Evolutionary conservation across 2,329 filamentous ascomycete genomes (phyloP), one percentile per base, ranked within the genome.

Genomic region (Aureobasidium pullulans): DNA sequence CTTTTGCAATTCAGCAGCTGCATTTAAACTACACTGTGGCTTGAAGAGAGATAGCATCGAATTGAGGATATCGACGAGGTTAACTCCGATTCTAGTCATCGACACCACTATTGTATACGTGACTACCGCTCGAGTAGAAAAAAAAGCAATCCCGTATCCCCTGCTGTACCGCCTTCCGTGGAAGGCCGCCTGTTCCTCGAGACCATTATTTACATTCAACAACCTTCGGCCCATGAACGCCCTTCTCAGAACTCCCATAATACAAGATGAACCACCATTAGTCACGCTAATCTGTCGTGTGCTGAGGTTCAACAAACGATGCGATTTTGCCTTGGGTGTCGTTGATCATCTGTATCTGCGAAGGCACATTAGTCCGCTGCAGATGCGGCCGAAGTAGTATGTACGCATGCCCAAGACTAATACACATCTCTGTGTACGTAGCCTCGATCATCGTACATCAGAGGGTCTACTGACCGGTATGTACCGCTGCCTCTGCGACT

Each of bases 391-490:
- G 36, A 31, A 39, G 31, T n/a, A 15, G 15, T 6, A 31, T 16
- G 23, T 46, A 46, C 13, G 28, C 11, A 19, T 13, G 16, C 6
- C 15, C 31, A 6, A 49, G 32, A 15, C 47, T 49, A 49, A 11
- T 49, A 49, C 47, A 15, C 47, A 36, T 49, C 47, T 37, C 47
- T 49, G 31, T 31, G 47, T 37, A 62, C 50, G 42, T 64, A 67
- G 31, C 64, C 61, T 28, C 71, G 72, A 61, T 70, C 72, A 19
- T 69, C 74, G 68, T 72, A 75, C 47, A 69, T 67, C 62, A 66
- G 58, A 54, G 75, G 72, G 67, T 78, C 72, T 49, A 80, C 78
- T 73, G 67, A 79, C 72, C 79, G 76, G 67, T 80, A 81, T 13
- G 76, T 75, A 58, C 74, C 66, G 31, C 67, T 69, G 60, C 72